Evolutionary conservation across 257 asterid species (phyloP), one percentile per base, ranked within the genome.

Genomic region (Ajuga chamaepitys): DNA sequence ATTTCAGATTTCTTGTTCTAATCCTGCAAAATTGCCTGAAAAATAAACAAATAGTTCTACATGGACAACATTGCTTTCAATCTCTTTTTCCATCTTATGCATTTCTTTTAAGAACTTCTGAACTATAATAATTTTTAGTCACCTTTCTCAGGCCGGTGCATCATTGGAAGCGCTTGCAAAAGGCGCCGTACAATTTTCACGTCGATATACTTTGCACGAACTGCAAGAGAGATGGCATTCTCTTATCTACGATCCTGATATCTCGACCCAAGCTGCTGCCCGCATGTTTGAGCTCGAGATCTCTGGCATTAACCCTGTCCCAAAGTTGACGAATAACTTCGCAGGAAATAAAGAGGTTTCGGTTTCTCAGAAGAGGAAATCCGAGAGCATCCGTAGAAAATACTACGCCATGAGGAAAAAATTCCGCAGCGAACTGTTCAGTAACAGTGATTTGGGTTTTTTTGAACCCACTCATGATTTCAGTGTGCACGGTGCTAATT

Each of bases 141-240:
- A 62, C 40, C 71, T 62, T 64, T 72, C 34, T 66, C 75, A 88
- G 96, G 86, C 84, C 37, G 99, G 95, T 79, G 96, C 95, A 60
- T 86, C 97, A 13, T 63, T 94, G 73, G 95, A 94, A 81, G 86
- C 99, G 65, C 97, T 94, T 66, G 95, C 97, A 48, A 93, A 85
- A 80, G 99, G 97, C 16, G 97, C 95, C 37, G 86, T 86, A 16
- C 88, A 74, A 68, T 94, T 94, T 82, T 89, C 99, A 38, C 92
- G 89, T 64, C 77, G 83, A 82, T 89, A 74, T 68, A 81, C 93
- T 58, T 79, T 81, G 58, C 82, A 54, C 59, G 96, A 94, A 74
- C 82, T 87, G 75, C 86, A 66, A 56, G 86, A 82, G 67, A 82
- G 96, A 62, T 89, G 97, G 99, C 63, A 83, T 64, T 76, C 95